Evolutionary conservation across 1,139 yeast genomes (phyloP).

Genomic region (Pichia sp.): DNA sequence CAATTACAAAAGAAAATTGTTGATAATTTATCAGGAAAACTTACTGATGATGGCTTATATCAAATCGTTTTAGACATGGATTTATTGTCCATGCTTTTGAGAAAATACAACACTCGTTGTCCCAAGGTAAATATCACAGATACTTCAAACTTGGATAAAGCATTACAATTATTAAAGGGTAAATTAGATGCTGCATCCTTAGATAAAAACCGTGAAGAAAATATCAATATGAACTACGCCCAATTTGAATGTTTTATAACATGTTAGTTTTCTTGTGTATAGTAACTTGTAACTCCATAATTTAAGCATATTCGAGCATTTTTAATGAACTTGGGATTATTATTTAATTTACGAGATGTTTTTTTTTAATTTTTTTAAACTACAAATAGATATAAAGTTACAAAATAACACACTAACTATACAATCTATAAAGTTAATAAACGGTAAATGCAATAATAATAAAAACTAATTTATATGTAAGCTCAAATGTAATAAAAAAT

Average conservation of each 20-base stretch:
- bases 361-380: no score
- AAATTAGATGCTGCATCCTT: slow-evolving; percentile 21
- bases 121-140: slow-evolving; percentile 20
- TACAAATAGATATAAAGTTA: no score
- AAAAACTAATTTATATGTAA: no score
- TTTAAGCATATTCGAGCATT: no score
- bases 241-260: slow-evolving; percentile 29
- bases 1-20: slow-evolving; percentile 23
- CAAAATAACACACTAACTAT: no score
- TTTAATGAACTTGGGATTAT: no score
- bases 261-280: neutral
- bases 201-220: slow-evolving; percentile 21
- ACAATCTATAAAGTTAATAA: no score
- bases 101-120: slow-evolving; percentile 21
- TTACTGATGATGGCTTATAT: slow-evolving; percentile 25
- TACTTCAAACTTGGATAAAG: slow-evolving; percentile 18
- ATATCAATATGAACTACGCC: slow-evolving; percentile 23
- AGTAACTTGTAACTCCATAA: no score
- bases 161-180: slow-evolving; percentile 20
- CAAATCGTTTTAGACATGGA: slow-evolving; percentile 30
- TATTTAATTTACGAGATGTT: no score
- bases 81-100: slow-evolving; percentile 24
- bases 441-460: no score
- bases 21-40: slow-evolving; percentile 16
- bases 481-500: no score